phyloP scores from a whole-genome alignment of 306 rosid genomes.

The Sechiopsis laciniata region DNA sequence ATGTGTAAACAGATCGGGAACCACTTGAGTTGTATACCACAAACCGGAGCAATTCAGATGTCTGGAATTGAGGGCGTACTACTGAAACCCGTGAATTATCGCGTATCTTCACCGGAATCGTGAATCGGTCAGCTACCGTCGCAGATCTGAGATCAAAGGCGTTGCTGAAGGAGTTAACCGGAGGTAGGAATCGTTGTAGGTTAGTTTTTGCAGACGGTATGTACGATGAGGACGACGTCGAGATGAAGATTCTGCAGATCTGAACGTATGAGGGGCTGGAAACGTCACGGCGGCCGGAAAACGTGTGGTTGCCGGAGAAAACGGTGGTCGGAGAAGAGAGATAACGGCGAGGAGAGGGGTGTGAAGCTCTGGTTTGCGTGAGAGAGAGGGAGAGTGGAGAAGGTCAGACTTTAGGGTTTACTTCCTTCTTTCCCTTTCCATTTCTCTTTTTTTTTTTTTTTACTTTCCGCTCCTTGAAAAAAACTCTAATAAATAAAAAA shows the following conservation, averaged over 20 bases:
- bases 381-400: neutral
- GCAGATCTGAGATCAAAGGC: neutral
- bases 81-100: neutral
- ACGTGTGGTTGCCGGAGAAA: neutral
- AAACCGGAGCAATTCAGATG: neutral
- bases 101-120: neutral
- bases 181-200: neutral
- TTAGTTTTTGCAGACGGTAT: too few relatives aligned
- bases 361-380: neutral
- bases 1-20: neutral
- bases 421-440: neutral
- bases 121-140: neutral
- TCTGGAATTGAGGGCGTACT: neutral
- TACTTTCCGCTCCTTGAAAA: neutral
- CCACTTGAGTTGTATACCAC: neutral
- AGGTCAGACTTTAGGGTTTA: neutral
- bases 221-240: neutral
- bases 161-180: neutral
- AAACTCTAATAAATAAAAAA: neutral
- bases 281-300: neutral
- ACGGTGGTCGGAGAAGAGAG: neutral
- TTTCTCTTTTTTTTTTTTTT: too few relatives aligned
- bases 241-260: neutral
- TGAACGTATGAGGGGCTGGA: neutral
- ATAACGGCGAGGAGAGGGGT: neutral